Conservation (phyloP, 805 yeast genomes). For the Saccharomycopsis malanga region DNA sequence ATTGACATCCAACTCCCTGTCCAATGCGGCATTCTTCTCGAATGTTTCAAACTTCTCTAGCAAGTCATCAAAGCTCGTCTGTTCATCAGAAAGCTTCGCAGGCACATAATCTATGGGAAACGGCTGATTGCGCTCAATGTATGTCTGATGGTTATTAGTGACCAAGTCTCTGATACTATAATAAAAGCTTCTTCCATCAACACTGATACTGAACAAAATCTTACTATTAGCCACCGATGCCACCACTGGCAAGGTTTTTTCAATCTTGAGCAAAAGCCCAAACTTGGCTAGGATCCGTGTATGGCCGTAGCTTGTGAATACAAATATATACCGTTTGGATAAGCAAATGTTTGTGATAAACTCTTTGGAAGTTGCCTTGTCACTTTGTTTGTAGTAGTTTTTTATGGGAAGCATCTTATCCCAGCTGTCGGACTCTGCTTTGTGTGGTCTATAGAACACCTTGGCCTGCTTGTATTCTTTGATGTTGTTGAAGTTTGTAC, state of each 20-base stretch:
- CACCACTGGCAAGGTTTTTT: conserved; percentile 66
- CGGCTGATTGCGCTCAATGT: conserved; percentile 33
- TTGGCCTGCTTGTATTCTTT: conserved; percentile 30
- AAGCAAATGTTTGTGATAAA: conserved; percentile 62
- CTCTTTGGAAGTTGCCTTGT: conserved; percentile 37
- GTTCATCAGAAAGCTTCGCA: not conserved
- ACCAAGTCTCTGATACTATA: conserved; percentile 43
- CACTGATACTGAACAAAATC: conserved; percentile 47
- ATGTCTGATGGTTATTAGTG: conserved; percentile 33
- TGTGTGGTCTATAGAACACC: conserved; percentile 65
- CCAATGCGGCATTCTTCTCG: conserved; percentile 2
- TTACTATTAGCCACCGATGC: conserved; percentile 59
- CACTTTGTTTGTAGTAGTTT: conserved; percentile 10
- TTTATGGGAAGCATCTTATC: conserved; percentile 49
- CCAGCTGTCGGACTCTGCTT: conserved; percentile 61
- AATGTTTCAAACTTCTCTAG: conserved; percentile 20
- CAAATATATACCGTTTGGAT: conserved; percentile 51
- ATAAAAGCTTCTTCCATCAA: conserved; percentile 30
- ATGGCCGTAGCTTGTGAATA: conserved; percentile 73
- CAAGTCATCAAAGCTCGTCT: conserved; percentile 21
- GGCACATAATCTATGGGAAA: conserved; percentile 30
- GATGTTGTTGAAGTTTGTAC: conserved; percentile 7
- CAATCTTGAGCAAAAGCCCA: conserved; percentile 67
- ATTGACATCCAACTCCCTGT: conserved; percentile 20
- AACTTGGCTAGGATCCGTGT: conserved; percentile 60